Evolutionary conservation across 805 yeast species (phyloP), one percentile per base, ranked within the genome.

Genomic region (Gaillardinia entomophila): DNA sequence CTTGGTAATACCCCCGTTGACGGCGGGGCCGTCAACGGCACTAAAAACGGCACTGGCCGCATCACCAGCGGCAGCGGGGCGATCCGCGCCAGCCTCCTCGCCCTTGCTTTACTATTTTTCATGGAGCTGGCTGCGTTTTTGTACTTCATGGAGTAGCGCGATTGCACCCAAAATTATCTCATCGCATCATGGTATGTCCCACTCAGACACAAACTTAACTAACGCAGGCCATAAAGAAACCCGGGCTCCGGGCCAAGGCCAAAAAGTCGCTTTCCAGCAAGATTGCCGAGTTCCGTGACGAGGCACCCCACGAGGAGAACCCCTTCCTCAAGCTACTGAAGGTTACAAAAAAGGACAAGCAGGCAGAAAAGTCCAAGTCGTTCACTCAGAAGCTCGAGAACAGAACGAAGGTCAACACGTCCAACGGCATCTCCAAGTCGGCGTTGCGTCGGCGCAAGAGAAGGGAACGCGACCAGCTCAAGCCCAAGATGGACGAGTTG

Each of bases 401-500:
- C 20, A 53, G 57, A 30, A 51, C 45, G 14, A 51, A 62, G 11
- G 49, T 53, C 37, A 60, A 57, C 31, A 49, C 67, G 36, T 46
- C 66, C 46, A 47, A 65, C 12, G 73, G 74, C 15, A 66, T 83
- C 27, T 78, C 87, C 14, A 83, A 82, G 50, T 77, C 86, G 4
- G 64, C 87, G 0, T 40, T 71, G 3, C 69, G 86, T 49, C 69
- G 86, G 42, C 79, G 79, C 45, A 75, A 84, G 42, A 65, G 73
- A 42, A 73, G 69, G 45, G 64, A 68, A 30, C 73, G 71, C 45
- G 82, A 81, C 35, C 75, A 79, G 42, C 60, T 84, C 38, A 74
- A 73, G 45, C 86, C 89, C 4, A 71, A 77, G 46, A 69, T 83
- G 74, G 65, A 69, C 33, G 92, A 83, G 42, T 55, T 83, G 28